Evolutionary conservation across 2,329 filamentous ascomycete species (phyloP), one percentile per base, ranked within the genome.

Genomic region (Aureobasidium namibiae): DNA sequence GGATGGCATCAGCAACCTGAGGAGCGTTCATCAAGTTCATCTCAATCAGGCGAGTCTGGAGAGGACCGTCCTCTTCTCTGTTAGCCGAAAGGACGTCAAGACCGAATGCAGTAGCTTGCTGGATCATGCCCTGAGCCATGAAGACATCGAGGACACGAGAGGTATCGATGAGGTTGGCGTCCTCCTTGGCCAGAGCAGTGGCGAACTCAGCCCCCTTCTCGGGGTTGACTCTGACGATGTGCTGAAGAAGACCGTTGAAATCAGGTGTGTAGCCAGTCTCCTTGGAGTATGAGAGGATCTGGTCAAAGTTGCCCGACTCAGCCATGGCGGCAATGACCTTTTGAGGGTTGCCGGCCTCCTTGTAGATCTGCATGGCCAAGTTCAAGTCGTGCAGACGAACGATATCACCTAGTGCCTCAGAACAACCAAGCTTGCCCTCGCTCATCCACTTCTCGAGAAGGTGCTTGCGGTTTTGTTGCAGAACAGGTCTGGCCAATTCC

Each of bases 1-100:
- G 83, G 66, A 99, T 99, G 34, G 94, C 94, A 73, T 99, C 95
- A 3, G 95, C 94, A 58, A 99, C 95, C 74, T 97, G 94, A 53
- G 94, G 94, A 1, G 94, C 95, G 66, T 96, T 95, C 75, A 95
- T 82, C 63, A 99, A 77, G 74, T 99, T 99, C 92, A 99, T 97
- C 80, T 99, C 95, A 59, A 99, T 79, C 3, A 99, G 82, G 62
- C 94, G 88, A 23, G 95, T 99, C 76, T 99, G 94, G 39, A 99
- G 81, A 65, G 92, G 86, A 39, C 86, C 92, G 70, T 99, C 92
- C 73, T 99, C 94, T 0, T 91, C 91, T 67, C 87, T 88, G 77
- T 99, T 96, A 66, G 94, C 90, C 74, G 96, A 94, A 34, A 99
- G 82, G 2, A 92, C 92, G 75, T 99, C 94, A 26, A 99, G 83